phyloP scores from a whole-genome alignment of 352 stramenopile species.

The Blastocystis sp. region DNA sequence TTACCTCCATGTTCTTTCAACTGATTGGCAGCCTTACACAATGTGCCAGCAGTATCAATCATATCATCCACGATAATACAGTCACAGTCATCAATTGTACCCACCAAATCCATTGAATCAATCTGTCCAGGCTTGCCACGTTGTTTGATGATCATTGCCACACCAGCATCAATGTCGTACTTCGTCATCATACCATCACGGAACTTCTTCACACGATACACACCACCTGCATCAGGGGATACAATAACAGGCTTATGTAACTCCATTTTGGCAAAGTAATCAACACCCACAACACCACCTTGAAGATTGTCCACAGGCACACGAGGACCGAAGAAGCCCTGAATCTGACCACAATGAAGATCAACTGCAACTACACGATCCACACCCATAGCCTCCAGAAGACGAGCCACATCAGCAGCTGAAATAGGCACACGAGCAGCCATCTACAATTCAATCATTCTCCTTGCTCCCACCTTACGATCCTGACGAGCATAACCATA shows the following conservation, averaged over 20 bases:
- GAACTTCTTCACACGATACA: slow-evolving; percentile 99
- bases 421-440: slow-evolving; percentile 92
- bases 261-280: slow-evolving; percentile 87
- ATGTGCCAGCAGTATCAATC: slow-evolving; percentile 97
- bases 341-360: slow-evolving; percentile 85
- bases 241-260: slow-evolving; percentile 97
- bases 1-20: slow-evolving; percentile 84
- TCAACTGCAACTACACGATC: slow-evolving; percentile 84
- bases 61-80: slow-evolving; percentile 99
- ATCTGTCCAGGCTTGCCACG: slow-evolving; percentile 90
- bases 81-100: slow-evolving; percentile 93
- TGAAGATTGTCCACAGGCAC: slow-evolving; percentile 98
- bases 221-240: slow-evolving; percentile 93
- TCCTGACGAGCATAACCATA: slow-evolving; percentile 81
- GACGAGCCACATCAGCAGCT: slow-evolving; percentile 79
- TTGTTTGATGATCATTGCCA: slow-evolving; percentile 99
- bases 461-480: slow-evolving; percentile 73
- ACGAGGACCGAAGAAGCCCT: slow-evolving; percentile 95
- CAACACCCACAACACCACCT: slow-evolving; percentile 83
- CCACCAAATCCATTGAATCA: slow-evolving; percentile 97
- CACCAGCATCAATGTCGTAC: slow-evolving; percentile 89
- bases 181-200: slow-evolving; percentile 82
- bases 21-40: slow-evolving; percentile 94
- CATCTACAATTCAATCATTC: slow-evolving; percentile 56
- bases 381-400: slow-evolving; percentile 84